Base-by-base conservation (phyloP, 75 land plant species). In the Chamaecyparis obtusa region DNA sequence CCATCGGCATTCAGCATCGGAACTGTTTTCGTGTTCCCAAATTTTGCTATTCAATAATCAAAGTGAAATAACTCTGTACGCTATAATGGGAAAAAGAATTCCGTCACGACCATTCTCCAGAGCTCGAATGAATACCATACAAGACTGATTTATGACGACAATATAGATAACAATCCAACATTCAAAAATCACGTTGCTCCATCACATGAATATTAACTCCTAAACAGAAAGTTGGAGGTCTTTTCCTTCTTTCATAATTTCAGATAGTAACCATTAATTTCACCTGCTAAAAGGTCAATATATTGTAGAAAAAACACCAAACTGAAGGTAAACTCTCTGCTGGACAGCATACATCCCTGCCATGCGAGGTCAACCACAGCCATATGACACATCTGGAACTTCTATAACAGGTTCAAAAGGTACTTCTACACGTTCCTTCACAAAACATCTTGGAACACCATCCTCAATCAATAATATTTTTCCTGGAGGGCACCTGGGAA, bases 341-440 rank as follows among this genome's bases (percentile, higher is more conserved):
- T 43, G 46, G 43, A 43, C 49, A 80, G 5, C 11, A 44, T 1
- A 81, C 27, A 78, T 78, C 81, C 27, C 81, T 33, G 39, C 27
- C 83, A 24, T 8, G 15, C n/a, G 16, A 81, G 51, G 32, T 93
- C 88, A 98, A 44, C 99, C 99, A 90, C 91, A 96, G 6, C 99
- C 99, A 90, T 94, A 95, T 44, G 88, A 89, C 33, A 96, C 93
- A 93, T 94, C 97, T 9, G 99, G 99, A 33, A 86, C 86, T 57
- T 87, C 84, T 33, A 90, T 87, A 85, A 88, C 91, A 24, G 94
- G 86, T 36, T 91, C 88, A 88, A 98, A 98, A 48, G 99, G 99
- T 16, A 95, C 87, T 88, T 95, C 97, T 64, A 98, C 89, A 35
- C 99, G 90, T 90, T 96, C 99, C 83, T 95, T 98, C n/a, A 96